Evolutionary conservation across 768 basidiomycete genomes (phyloP).

Genomic region (Leccinum disarticulatum): DNA sequence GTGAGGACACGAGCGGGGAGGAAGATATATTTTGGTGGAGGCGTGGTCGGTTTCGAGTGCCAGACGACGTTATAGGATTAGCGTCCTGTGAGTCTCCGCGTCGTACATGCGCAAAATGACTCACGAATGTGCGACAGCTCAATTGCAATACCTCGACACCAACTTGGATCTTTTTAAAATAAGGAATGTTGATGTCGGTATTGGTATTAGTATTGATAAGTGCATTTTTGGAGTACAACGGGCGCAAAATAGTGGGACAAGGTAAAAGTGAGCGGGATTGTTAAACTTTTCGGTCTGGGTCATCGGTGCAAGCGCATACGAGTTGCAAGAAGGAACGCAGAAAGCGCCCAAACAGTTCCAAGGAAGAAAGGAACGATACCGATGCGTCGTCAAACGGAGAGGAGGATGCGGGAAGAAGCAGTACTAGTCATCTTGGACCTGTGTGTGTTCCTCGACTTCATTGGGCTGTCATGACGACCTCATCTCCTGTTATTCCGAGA

Average conservation of each 20-base stretch:
- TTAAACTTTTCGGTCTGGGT: background rate
- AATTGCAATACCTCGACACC: constrained; percentile 69
- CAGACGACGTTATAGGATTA: constrained; percentile 56
- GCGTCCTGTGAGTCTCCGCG: constrained; percentile 46
- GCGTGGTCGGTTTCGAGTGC: no score
- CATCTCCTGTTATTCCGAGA: constrained; percentile 51
- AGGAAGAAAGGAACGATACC: no score
- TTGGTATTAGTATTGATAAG: constrained; percentile 7
- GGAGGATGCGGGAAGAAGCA: background rate
- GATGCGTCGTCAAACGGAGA: background rate
- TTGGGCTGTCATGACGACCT: background rate
- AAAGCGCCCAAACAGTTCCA: background rate
- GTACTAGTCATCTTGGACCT: no score
- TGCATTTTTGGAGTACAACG: constrained; percentile 20
- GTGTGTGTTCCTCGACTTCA: background rate
- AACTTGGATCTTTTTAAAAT: constrained; percentile 58
- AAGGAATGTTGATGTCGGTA: background rate
- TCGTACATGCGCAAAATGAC: background rate
- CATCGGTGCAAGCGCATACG: background rate
- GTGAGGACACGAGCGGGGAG: no score
- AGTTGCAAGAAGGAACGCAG: background rate
- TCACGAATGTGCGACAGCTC: constrained; percentile 33
- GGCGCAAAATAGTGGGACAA: background rate
- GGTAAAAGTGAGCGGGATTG: background rate
- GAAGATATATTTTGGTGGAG: no score